phyloP scores from a whole-genome alignment of 2,329 filamentous ascomycete species.

The Hypoxylon sp. region DNA sequence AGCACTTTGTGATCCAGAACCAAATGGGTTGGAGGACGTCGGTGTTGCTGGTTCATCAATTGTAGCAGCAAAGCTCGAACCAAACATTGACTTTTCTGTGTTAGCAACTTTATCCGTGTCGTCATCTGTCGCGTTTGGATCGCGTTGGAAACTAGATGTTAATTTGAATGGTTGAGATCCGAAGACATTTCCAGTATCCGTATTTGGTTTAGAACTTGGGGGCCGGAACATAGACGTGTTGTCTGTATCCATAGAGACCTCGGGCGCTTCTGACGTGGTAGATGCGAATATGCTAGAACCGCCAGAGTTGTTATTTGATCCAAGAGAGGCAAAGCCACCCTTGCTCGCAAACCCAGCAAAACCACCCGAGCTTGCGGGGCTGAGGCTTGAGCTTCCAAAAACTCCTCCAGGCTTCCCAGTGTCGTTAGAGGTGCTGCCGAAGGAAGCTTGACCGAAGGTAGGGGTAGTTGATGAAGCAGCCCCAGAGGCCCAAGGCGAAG shows the following conservation, averaged over 20 bases:
- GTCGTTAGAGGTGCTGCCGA: slow-evolving; percentile 47
- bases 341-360: slow-evolving; percentile 61
- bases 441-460: slow-evolving; percentile 65
- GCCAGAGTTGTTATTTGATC: slow-evolving; percentile 45
- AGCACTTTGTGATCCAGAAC: slow-evolving; percentile 29
- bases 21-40: slow-evolving; percentile 45
- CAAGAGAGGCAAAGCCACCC: slow-evolving; percentile 63
- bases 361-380: slow-evolving; percentile 32
- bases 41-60: slow-evolving; percentile 59
- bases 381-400: slow-evolving; percentile 34
- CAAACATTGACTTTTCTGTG: slow-evolving; percentile 64
- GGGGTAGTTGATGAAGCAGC: slow-evolving; percentile 49
- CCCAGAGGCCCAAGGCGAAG: slow-evolving; percentile 63
- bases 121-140: slow-evolving; percentile 68
- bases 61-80: slow-evolving; percentile 66
- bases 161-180: slow-evolving; percentile 71
- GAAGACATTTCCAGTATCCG: slow-evolving; percentile 48
- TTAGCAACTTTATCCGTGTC: slow-evolving; percentile 45
- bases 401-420: slow-evolving; percentile 29
- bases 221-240: slow-evolving; percentile 51
- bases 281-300: slow-evolving; percentile 53
- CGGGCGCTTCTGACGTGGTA: slow-evolving; percentile 47
- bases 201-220: slow-evolving; percentile 50
- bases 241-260: slow-evolving; percentile 48
- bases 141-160: slow-evolving; percentile 71